Evolutionary conservation across 2,329 filamentous ascomycete genomes (phyloP), one percentile per base, ranked within the genome.

Genomic region (Colletotrichum theobromicola): DNA sequence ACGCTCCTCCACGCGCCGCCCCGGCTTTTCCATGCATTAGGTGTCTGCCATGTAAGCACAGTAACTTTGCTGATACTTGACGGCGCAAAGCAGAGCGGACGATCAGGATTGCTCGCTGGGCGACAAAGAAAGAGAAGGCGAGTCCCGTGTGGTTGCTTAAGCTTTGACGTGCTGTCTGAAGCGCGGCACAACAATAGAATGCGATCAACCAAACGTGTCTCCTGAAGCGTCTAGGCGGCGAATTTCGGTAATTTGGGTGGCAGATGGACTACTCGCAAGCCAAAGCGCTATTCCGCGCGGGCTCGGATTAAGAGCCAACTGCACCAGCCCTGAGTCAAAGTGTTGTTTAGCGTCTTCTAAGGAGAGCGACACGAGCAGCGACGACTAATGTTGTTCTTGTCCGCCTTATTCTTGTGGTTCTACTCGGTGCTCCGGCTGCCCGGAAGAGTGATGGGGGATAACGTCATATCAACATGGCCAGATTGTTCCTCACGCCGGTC

Each of bases 111-210:
- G 62, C 35, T 67, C 21, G 57, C 68, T 37, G 58, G 62, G 28
- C 62, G 35, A 75, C 62, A 32, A 67, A 63, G 65, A 70, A 73
- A 58, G 65, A 60, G 32, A 55, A 60, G 7, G 10, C 21, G 53
- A 50, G 68, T 60, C 55, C 61, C 42, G 63, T 67, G 65, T 68
- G 66, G 72, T 32, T 63, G 28, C 10, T 57, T 37, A 46, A 55
- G 72, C 72, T 72, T 75, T 63, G 72, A 75, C 68, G 18, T 57
- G 13, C n/a, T 46, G 28, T 67, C 53, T 63, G 62, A 42, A 75
- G 55, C 62, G 61, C 42, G 55, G 68, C 62, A 58, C 57, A 57
- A 28, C 26, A 64, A 42, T 28, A 72, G 46, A 58, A 46, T 18
- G 18, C n/a, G 57, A 72, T 67, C 55, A 35, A n/a, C 26, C 34